Evolutionary conservation across 257 asterid species (phyloP), one percentile per base, ranked within the genome.

Genomic region (Orobanche coerulescens): DNA sequence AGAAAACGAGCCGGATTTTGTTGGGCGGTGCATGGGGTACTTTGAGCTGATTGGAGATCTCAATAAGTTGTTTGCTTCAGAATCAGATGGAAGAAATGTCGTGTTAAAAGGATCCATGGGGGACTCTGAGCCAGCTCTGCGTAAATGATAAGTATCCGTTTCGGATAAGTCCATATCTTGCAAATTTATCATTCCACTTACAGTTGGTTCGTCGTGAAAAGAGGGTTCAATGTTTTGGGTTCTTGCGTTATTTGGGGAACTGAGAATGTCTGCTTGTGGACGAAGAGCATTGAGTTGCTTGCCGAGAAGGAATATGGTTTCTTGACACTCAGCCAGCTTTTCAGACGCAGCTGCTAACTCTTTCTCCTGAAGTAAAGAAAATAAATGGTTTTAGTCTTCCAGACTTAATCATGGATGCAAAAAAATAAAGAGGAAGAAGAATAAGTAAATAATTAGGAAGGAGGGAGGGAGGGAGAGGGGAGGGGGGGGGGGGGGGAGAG

Each of bases 261-360:
- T 64, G 1, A 18, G 57, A 36, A 39, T 54, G 58, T 84, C 95
- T 4, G 84, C 60, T 55, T 74, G 95, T 22, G 98, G 95, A 65
- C 90, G 94, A 53, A 93, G 64, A 49, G 83, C 44, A 53, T 88
- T 80, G 78, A 93, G 55, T 75, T 86, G 97, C 71, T 89, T 93
- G 12, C 97, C 95, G 0, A 93, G 95, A 52, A 93, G 94, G 58
- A 73, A 81, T 53, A 93, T 93, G 66, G 95, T 83, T 73, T 93
- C 95, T 72, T 93, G 98, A 70, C 97, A 93, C 74, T 86, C 95
- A 0, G 95, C 91, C 25, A 93, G 80, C 83, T 86, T 93, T 73
- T 82, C 95, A 16, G 95, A 87, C 34, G 98, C 98, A 24, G 90
- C 94, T 2, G 89, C 76, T 53, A 88, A 67, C 26, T 92, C 97